Conservation (phyloP, 2,329 filamentous ascomycete species). For the Tolypocladium endophyticum region DNA sequence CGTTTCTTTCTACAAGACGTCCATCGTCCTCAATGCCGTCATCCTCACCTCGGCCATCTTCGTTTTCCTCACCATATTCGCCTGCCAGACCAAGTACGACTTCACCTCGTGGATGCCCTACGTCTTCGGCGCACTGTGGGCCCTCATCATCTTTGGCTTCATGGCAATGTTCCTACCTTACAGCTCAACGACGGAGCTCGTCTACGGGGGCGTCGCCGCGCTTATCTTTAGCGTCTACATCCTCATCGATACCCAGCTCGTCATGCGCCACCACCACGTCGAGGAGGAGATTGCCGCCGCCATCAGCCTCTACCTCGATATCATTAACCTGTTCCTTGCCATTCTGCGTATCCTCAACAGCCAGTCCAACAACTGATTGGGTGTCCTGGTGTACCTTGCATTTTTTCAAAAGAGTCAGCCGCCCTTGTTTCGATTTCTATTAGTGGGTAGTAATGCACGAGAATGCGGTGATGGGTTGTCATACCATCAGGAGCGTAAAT, state of each 20-base stretch:
- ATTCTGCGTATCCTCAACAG: slow-evolving; percentile 95
- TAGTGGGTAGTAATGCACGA: neutral
- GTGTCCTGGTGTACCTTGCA: neutral
- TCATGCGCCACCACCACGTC: slow-evolving; percentile 92
- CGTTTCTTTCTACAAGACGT: slow-evolving; percentile 77
- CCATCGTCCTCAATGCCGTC: slow-evolving; percentile 81
- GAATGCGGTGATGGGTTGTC: too few species aligned
- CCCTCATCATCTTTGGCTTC: slow-evolving; percentile 83
- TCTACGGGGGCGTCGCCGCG: slow-evolving; percentile 73
- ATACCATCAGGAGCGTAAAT: neutral
- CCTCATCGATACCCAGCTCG: slow-evolving; percentile 88
- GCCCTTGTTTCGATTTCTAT: neutral
- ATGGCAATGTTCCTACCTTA: slow-evolving; percentile 83
- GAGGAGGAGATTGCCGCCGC: slow-evolving; percentile 96
- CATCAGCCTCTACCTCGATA: slow-evolving; percentile 89
- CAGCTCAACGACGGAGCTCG: slow-evolving; percentile 70
- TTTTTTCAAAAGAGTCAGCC: neutral
- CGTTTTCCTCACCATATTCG: slow-evolving; percentile 72
- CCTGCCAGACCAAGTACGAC: slow-evolving; percentile 96
- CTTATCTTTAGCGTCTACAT: slow-evolving; percentile 93
- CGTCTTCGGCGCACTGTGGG: slow-evolving; percentile 83
- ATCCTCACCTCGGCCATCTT: slow-evolving; percentile 80
- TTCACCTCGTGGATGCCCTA: slow-evolving; percentile 97
- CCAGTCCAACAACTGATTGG: slow-evolving; percentile 74
- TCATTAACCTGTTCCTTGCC: slow-evolving; percentile 93